Evolutionary conservation across 306 rosid species (phyloP), one percentile per base, ranked within the genome.

Genomic region (Mucuna pruriens): DNA sequence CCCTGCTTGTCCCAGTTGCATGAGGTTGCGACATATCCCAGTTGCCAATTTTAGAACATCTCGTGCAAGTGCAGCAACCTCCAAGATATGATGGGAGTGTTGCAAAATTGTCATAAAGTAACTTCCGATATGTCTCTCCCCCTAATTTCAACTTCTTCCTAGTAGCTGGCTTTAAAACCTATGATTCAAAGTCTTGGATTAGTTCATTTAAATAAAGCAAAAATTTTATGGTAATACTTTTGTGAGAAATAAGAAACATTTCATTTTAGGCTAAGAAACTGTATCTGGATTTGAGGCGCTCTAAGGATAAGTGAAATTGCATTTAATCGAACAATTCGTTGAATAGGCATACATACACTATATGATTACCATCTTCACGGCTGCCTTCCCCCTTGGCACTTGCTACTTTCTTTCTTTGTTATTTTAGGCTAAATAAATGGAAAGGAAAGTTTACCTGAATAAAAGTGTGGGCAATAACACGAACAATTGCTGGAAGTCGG

Each of bases 401-500:
- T n/a, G n/a, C n/a, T n/a, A n/a, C n/a, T n/a, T n/a, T n/a, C n/a
- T n/a, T 44, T 44, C 51, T 54, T 42, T 51, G 62, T 7, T 39
- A 54, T 48, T 79, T 67, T 69, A 51, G 51, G 34, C 12, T 46
- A 77, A 73, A 67, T 60, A 67, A 83, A 36, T 23, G 33, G 46
- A 80, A 76, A 49, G 74, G 81, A 58, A 16, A 70, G 71, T 84
- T 79, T 79, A 95, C 99, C 87, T 90, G 92, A 69, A 93, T 82
- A 77, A 90, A 90, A 64, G 99, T 93, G 85, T 93, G 98, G 75
- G 96, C 90, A 79, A 93, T 74, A 82, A 91, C 91, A 10, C 98
- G 97, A 69, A 91, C 92, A 75, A 93, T 87, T 2, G 97, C 90
- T 60, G 98, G 99, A 80, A 93, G 98, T 62, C 93, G 90, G 39